Conservation (phyloP, 805 yeast species). For the Wickerhamiella azyma region DNA sequence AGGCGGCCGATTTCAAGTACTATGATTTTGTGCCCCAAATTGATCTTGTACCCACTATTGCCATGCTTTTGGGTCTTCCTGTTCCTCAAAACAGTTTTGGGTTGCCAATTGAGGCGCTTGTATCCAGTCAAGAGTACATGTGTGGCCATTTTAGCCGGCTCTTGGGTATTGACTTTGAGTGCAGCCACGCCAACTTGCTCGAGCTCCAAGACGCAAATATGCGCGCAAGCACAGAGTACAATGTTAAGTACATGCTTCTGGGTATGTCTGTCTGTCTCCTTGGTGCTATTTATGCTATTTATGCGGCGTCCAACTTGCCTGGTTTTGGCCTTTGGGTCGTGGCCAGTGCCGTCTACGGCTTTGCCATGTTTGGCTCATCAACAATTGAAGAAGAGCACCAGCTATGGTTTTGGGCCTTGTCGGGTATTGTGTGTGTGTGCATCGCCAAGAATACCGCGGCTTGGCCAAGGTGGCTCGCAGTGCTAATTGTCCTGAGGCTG, state of each 20-base stretch:
- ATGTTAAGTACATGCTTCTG: slow-evolving; percentile 34
- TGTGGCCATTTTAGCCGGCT: slow-evolving; percentile 14
- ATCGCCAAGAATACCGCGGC: background rate
- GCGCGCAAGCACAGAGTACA: slow-evolving; percentile 52
- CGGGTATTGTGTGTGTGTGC: slow-evolving; percentile 22
- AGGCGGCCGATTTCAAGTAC: slow-evolving; percentile 35
- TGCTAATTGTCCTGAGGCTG: slow-evolving; percentile 30
- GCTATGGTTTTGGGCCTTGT: slow-evolving; percentile 75
- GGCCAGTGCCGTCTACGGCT: slow-evolving; percentile 31
- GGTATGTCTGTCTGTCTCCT: slow-evolving; percentile 29
- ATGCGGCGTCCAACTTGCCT: slow-evolving; percentile 9
- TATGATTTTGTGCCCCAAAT: slow-evolving; percentile 45
- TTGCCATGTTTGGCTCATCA: slow-evolving; percentile 70
- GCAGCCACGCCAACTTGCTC: slow-evolving; percentile 24
- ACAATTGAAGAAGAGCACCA: slow-evolving; percentile 93
- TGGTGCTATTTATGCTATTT: slow-evolving; percentile 19
- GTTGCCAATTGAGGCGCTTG: slow-evolving; percentile 43
- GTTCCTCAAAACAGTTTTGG: slow-evolving; percentile 70
- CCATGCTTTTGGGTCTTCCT: slow-evolving; percentile 47
- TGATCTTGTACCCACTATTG: slow-evolving; percentile 59
- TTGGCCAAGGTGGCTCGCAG: slow-evolving; percentile 14
- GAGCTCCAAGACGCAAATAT: slow-evolving; percentile 27
- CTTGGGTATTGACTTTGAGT: slow-evolving; percentile 2
- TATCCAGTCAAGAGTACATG: slow-evolving; percentile 24
- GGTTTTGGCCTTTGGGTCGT: slow-evolving; percentile 14